Conservation (phyloP, 805 yeast species). For the Metschnikowia sp. region DNA sequence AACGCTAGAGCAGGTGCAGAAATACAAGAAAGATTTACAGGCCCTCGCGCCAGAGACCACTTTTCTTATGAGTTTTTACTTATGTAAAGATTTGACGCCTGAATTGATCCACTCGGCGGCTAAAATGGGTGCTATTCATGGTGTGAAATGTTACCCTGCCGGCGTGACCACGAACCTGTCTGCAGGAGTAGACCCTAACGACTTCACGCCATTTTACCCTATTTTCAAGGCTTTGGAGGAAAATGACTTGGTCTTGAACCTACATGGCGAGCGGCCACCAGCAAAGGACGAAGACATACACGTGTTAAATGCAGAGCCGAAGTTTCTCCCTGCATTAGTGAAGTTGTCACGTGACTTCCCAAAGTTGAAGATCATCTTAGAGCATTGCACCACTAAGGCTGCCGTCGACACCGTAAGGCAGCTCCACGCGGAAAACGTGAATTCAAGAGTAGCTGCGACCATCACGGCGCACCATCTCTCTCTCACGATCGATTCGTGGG, state of each 20-base stretch:
- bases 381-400: constrained; percentile 90
- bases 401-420: constrained; percentile 76
- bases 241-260: constrained; percentile 71
- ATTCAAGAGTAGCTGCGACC: constrained; percentile 76
- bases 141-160: constrained; percentile 97
- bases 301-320: constrained; percentile 90
- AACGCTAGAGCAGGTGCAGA: constrained; percentile 64
- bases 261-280: constrained; percentile 93
- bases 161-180: constrained; percentile 98
- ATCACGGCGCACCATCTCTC: constrained; percentile 94
- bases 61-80: constrained; percentile 86
- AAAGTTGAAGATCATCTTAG: constrained; percentile 77
- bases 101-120: constrained; percentile 82
- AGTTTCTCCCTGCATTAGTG: constrained; percentile 82
- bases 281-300: constrained; percentile 61
- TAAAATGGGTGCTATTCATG: constrained; percentile 60
- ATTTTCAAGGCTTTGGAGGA: constrained; percentile 85
- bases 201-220: constrained; percentile 84
- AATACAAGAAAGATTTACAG: constrained; percentile 64
- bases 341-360: constrained; percentile 84
- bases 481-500: constrained; percentile 91
- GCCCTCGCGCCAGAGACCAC: constrained; percentile 75
- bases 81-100: constrained; percentile 77
- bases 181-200: constrained; percentile 91
- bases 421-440: constrained; percentile 34